Evolutionary conservation across 2,329 filamentous ascomycete species (phyloP), one percentile per base, ranked within the genome.

Genomic region (Metarhizium rileyi): DNA sequence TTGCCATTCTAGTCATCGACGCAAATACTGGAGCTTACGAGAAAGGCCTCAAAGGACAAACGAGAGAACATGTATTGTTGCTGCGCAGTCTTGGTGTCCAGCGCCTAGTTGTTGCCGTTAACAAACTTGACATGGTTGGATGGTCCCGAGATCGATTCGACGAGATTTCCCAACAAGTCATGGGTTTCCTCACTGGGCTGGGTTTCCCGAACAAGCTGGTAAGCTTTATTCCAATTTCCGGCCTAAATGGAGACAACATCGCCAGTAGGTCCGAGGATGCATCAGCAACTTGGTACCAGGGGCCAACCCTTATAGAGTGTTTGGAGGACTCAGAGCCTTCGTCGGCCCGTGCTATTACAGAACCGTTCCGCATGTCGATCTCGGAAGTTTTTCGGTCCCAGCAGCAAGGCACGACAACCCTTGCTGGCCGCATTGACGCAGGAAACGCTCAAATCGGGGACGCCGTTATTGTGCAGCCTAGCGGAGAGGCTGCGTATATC

Each of bases 1-100:
- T 97, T 66, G 93, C 90, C 0, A 86, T 98, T 1, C 73, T 98
- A 3, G 93, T 98, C 20, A 88, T 98, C 52, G 93, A 98, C 64
- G 86, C 91, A 4, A 85, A 86, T 51, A 88, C 81, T 0, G 93
- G 91, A 30, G 90, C 90, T 30, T 96, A 97, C 56, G 93, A 98
- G 65, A 90, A 89, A 3, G 94, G 93, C 0, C 72, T 97, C 28
- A 91, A 87, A 62, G 93, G 93, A 0, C 93, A 98, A 64, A 98
- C 93, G 0, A 85, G 87, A 63, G 93, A 98, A 62, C 93, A 98
- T 63, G 89, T 93, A 5, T 70, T 97, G 16, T 77, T 98, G 1
- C 81, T 95, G 5, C 80, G 91, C 52, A 96, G 90, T 58, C 86
- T 97, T 71, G 93, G 93, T 0, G 85, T 98, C 2, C 86, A 91